Evolutionary conservation across 2,329 filamentous ascomycete species (phyloP), one percentile per base, ranked within the genome.

Genomic region (Blastomyces silverae): DNA sequence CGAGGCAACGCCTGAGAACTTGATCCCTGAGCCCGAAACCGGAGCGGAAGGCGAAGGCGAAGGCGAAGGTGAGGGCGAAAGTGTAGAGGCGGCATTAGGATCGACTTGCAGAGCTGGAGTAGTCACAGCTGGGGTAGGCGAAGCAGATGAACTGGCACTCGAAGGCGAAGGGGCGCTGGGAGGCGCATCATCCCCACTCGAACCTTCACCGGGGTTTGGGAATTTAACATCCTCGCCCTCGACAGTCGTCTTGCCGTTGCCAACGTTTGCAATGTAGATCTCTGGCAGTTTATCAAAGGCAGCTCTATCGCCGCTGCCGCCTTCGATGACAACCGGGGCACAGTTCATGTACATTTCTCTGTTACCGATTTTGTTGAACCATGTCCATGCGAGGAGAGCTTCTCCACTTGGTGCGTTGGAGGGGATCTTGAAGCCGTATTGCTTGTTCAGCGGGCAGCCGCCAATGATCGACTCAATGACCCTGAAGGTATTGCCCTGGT

Each of bases 301-400:
- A n/a, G 44, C 28, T n/a, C 13, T 31, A 50, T 48, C 25, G 22
- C 13, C 44, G n/a, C 46, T 39, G 37, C 62, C 65, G 13, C 73
- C 74, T 2, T 77, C 72, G 46, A 92, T 86, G 67, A 83, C 85
- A 70, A 92, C 83, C 62, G 84, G 81, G 8, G 90, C 89, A 73
- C 90, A 94, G 78, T 91, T 91, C 88, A 91, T 91, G 83, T 94
- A 94, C 90, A 61, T 61, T 42, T 61, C 59, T 8, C 59, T 44
- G 28, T 61, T 61, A 8, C 59, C 59, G 17, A 61, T 89, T 52
- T 89, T 80, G 80, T 91, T 91, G 79, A 89, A 88, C 88, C 88
- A 90, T 34, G 85, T 86, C 90, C 90, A 93, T 48, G 86, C 85
- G 61, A 92, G 83, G 56, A 92, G 75, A 65, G 85, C 88, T 44